These are phyloP conservation scores for Aristolochia californica DNA, from an alignment of 164 flowering plant species.

Conservation along the genomic window DNA sequence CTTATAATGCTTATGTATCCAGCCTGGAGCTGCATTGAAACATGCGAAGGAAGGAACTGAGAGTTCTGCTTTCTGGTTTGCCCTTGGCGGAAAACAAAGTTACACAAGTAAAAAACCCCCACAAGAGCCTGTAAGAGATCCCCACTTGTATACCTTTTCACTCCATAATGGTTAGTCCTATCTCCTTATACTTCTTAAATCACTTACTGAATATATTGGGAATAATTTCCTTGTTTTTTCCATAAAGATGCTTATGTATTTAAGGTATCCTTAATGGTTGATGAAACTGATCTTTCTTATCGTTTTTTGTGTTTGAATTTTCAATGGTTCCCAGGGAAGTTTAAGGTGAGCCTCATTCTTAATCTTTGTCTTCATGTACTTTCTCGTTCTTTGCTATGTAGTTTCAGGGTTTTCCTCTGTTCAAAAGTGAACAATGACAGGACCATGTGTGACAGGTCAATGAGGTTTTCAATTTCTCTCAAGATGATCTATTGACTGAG, in stretches of 20 bases:
- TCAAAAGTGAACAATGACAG: background rate
- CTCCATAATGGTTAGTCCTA: conserved; percentile 56
- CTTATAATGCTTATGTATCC: conserved; percentile 13
- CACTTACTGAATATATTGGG: background rate
- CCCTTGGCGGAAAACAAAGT: conserved; percentile 91
- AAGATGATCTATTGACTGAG: conserved; percentile 95
- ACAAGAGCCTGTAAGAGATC: conserved; percentile 67
- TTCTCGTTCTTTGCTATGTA: conserved; percentile 1
- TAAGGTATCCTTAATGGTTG: conserved; percentile 2
- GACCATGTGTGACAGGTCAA: conserved; percentile 41
- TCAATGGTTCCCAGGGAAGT: conserved; percentile 62
- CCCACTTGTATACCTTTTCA: conserved; percentile 76
- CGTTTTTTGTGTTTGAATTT: conserved; percentile 9
- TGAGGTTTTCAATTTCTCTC: conserved; percentile 85
- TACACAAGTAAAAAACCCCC: conserved; percentile 66
- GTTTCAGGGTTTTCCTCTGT: background rate
- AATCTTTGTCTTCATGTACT: background rate
- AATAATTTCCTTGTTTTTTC: background rate
- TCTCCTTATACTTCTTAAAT: background rate
- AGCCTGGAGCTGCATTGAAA: conserved; percentile 86
- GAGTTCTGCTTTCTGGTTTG: conserved; percentile 89
- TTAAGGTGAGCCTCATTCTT: conserved; percentile 51
- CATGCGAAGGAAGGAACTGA: conserved; percentile 99
- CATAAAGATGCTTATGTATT: background rate
- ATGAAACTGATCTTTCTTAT: conserved; percentile 17